A percentile compares a stretch with the other conserved stretches of the same genome.
Evolutionary conservation across 2,329 filamentous ascomycete genomes (phyloP).

Genomic region (Aspergillus sclerotialis): DNA sequence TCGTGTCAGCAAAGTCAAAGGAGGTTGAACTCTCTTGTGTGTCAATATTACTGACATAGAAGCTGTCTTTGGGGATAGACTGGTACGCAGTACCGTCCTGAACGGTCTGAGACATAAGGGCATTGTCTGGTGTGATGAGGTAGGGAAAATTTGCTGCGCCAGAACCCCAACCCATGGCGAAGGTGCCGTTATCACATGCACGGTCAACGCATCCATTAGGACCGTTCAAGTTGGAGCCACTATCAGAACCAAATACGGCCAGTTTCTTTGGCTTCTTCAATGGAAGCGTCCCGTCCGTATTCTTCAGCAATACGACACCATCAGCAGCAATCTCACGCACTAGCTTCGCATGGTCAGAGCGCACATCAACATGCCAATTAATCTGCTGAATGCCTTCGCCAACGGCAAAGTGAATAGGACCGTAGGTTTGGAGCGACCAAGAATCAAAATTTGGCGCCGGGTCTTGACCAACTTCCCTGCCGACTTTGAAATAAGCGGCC

Average conservation of each 20-base stretch:
- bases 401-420: too few species aligned
- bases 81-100: neutral
- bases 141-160: conserved; percentile 44
- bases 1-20: neutral
- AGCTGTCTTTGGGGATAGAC: neutral
- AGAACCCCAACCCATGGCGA: conserved; percentile 44
- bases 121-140: conserved; percentile 18
- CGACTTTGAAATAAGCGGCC: conserved; percentile 40
- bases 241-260: conserved; percentile 27
- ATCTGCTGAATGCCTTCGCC: too few species aligned
- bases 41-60: neutral
- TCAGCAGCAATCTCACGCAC: conserved; percentile 41
- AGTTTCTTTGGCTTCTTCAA: conserved; percentile 51
- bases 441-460: neutral
- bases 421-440: too few species aligned
- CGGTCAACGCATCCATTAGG: neutral
- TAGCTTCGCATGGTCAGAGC: conserved; percentile 30
- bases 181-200: conserved; percentile 36
- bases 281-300: conserved; percentile 43
- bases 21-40: neutral
- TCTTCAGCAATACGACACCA: conserved; percentile 53
- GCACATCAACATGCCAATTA: conserved; percentile 11
- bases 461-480: conserved; percentile 24
- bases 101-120: neutral
- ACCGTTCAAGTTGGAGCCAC: neutral